Base-by-base conservation (phyloP, 2,329 filamentous ascomycete species). In the Trichoderma oligosporum region DNA sequence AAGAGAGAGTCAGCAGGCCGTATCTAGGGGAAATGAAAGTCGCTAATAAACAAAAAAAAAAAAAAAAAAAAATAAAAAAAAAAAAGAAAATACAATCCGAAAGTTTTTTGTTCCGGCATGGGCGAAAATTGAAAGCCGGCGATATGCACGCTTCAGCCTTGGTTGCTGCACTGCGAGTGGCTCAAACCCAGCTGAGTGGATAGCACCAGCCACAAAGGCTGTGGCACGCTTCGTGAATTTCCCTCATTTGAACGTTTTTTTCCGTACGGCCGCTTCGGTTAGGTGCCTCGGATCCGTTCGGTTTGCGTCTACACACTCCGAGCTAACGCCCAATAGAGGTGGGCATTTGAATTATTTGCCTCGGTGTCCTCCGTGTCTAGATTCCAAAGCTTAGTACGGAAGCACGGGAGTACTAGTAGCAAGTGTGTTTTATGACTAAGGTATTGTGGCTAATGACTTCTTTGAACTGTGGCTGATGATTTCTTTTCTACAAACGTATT, bases 221-320 rank as follows among this genome's bases (percentile, higher is more conserved):
- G 60, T 63, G 62, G 60, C 64, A 55, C 54, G 33, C 36, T 42
- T n/a, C 48, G 45, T 25, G 41, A 57, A 61, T 61, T 55, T 55
- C 44, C 20, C 24, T 35, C 59, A 45, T 61, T 62, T 58, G 22
- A 35, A 31, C 44, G 12, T 18, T 48, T 59, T n/a, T 51, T 56
- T 59, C 24, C 54, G 45, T 51, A 44, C 53, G 58, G 24, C 41
- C 47, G 46, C 44, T 42, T 65, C 66, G 66, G 63, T 48, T 57
- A 54, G 57, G 58, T 54, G 48, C 57, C 64, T 69, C 67, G 67
- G 67, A 68, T 63, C 67, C 66, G 67, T 65, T 67, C 66, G 65
- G 67, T 57, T 60, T 65, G 62, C 61, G 60, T 54, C 47, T 22
- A 31, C 46, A 47, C 47, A 38, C 56, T 44, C 59, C 59, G 58